These are phyloP conservation scores for Knoxia roxburghii DNA, from an alignment of 257 asterid species.

Conservation along the genomic window DNA sequence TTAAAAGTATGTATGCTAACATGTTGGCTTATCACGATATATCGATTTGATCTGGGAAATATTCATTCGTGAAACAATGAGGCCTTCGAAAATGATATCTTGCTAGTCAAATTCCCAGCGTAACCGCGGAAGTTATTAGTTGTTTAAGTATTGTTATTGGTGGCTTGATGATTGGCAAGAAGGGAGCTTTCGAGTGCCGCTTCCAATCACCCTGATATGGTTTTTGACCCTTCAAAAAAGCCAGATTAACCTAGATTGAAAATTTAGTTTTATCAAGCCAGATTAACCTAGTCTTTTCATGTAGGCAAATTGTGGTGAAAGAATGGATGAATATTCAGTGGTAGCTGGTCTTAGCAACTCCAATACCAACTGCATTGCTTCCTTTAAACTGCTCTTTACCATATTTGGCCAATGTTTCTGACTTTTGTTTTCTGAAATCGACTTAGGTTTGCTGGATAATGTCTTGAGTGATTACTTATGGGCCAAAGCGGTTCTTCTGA, in stretches of 20 bases:
- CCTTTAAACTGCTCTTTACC: no score
- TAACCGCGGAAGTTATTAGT: not conserved
- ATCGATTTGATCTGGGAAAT: not conserved
- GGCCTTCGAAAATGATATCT: not conserved
- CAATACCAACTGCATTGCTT: no score
- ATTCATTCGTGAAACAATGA: no score
- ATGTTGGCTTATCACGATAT: not conserved
- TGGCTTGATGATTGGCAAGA: not conserved
- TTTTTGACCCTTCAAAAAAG: not conserved
- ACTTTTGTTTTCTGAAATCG: not conserved
- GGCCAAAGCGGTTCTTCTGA: constrained; percentile 96
- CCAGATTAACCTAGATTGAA: not conserved
- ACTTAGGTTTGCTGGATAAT: constrained; percentile 81
- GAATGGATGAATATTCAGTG: no score
- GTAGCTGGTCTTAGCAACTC: no score
- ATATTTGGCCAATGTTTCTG: constrained; percentile 5
- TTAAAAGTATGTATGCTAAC: no score
- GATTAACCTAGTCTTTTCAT: not conserved
- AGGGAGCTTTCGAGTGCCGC: not conserved
- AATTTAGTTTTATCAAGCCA: not conserved
- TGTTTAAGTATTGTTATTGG: not conserved
- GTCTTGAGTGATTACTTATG: constrained; percentile 92
- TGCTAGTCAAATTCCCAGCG: not conserved
- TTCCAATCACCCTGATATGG: not conserved
- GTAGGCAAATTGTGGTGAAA: not conserved